Base-by-base conservation (phyloP, 1,284 basidiomycete species). In the Ustilago vetiveriae region DNA sequence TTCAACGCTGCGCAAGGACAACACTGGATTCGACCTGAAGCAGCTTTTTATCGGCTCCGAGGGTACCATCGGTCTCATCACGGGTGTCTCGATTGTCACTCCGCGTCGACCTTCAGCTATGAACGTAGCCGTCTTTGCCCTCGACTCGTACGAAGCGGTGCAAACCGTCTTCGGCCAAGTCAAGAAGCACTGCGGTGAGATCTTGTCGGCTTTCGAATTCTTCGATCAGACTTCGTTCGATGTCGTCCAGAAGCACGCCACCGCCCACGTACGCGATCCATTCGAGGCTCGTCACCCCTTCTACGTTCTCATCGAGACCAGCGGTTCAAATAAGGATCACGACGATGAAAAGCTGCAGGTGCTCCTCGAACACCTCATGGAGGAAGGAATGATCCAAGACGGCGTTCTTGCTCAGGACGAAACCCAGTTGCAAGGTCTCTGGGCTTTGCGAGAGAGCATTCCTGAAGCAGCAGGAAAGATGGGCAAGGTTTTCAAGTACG, bases 21-120 rank as follows among this genome's bases (percentile, higher is more conserved):
- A 99, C 83, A 99, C 96, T 3, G 94, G 95, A n/a, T 95, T 97
- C 81, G 96, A 99, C 82, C 86, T 98, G 45, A 98, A 99, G 83
- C 96, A 98, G 82, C 87, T 99, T 7, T 99, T 98, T 83, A 97
- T 99, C 75, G 96, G 96, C 19, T 90, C 92, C 10, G 96, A 99
- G 82, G 96, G 96, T 49, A 95, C 94, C 0, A 88, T 98, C 27
- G 95, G 96, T 42, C 86, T 99, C 59, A 90, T 99, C 62, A 99
- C 96, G 5, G 96, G 88, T 36, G 91, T 98, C 22, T 95, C 94
- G 8, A 95, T 99, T 74, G 86, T 96, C 55, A 93, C 94, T n/a
- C 92, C 95, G 0, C 89, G 92, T 16, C 88, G 92, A 41, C 93
- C 94, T 9, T 59, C 77, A 66, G 81, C 83, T 4, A 53, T 78